Evolutionary conservation across 1,284 basidiomycete species (phyloP), one percentile per base, ranked within the genome.

Genomic region (Peniophora sp.): DNA sequence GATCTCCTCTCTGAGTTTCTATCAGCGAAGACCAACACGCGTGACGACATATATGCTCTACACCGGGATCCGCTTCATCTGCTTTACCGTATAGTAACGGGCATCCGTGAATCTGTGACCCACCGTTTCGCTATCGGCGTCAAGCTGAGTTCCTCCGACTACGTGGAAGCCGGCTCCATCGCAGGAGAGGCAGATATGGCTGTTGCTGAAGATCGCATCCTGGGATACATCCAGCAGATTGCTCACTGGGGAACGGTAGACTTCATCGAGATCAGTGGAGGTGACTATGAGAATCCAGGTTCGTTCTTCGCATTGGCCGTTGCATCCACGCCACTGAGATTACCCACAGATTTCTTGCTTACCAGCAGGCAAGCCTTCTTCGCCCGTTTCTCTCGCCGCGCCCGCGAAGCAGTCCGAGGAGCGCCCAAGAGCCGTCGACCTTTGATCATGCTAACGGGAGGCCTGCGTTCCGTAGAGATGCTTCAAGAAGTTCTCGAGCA

Each of bases 91-190:
- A 82, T 95, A 47, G 69, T 88, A 0, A 61, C 67, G 2, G 71
- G 69, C 0, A 85, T 94, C 46, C 81, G 88, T 23, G 64, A 69
- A 2, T 66, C 69, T 2, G 79, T 83, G 3, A 76, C 83, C 0
- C 57, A 63, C 3, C 63, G 73, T 17, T 97, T 97, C 61, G 68
- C 88, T 12, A 59, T 97, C 18, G 88, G 90, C 1, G 70, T 98
- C 62, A 97, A 98, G 62, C 68, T 97, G 47, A 97, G 93, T 62
- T 85, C 87, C 22, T 84, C 83, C 0, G 95, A 97, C 64, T 97
- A 92, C 58, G 72, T 84, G 1, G 68, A 74, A 49, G 72, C 75
- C 3, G 73, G 74, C 10, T 54, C 70, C 20, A n/a, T 8, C 37
- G 37, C 37, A 8, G 37, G 18, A n/a, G 18, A 8, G 8, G n/a